Evolutionary conservation across 345 rosid genomes (phyloP).

Genomic region (Chamaenerion angustifolium): DNA sequence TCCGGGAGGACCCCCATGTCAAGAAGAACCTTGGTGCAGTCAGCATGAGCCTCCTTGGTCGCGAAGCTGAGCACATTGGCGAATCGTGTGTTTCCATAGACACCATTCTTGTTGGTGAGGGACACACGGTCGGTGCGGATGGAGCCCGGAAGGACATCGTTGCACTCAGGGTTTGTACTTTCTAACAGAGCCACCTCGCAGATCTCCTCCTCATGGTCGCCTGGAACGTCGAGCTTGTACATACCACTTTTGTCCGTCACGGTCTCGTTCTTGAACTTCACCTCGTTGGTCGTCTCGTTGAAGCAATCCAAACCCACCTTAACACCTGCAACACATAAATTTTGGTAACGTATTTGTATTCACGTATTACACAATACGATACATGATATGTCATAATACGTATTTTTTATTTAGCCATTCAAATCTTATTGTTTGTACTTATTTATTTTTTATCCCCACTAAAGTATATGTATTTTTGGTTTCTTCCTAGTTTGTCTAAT

Average conservation of each 20-base stretch:
- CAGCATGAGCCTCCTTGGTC: not conserved
- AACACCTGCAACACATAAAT: no score
- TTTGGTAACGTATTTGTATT: no score
- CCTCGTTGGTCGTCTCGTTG: conserved; percentile 7
- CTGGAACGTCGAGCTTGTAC: conserved; percentile 2
- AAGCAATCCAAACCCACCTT: conserved; percentile 8
- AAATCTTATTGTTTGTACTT: no score
- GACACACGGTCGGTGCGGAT: conserved; percentile 10
- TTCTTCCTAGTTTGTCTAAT: no score
- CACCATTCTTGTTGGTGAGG: conserved; percentile 11
- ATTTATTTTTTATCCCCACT: no score
- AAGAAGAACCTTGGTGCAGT: conserved; percentile 5
- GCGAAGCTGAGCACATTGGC: conserved; percentile 8
- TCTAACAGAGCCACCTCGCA: conserved; percentile 5
- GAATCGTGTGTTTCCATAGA: conserved; percentile 5
- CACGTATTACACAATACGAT: no score
- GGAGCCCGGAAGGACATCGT: conserved; percentile 1
- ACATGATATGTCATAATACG: no score
- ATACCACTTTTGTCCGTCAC: conserved; percentile 4
- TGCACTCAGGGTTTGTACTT: conserved; percentile 11
- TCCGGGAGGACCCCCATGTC: conserved; percentile 10
- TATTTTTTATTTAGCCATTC: no score
- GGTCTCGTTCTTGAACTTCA: conserved; percentile 1
- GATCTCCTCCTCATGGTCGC: conserved; percentile 16
- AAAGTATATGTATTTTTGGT: no score